These are phyloP conservation scores for Clitoria ternatea DNA, from an alignment of 306 rosid species.

Conservation along the genomic window DNA sequence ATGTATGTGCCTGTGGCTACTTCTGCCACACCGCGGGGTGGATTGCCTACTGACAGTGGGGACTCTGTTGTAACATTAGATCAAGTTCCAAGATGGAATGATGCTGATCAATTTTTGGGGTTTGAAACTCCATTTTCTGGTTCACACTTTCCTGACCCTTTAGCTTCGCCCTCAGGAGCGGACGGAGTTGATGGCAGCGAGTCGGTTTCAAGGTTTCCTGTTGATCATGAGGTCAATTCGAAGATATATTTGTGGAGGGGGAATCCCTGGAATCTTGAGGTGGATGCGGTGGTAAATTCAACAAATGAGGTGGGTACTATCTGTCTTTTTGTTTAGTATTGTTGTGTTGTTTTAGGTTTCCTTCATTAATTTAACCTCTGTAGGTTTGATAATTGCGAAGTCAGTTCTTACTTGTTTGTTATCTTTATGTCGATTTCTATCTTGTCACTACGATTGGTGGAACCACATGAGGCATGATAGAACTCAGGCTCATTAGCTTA, in stretches of 20 bases:
- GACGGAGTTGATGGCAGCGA: slow-evolving; percentile 39
- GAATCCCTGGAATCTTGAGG: slow-evolving; percentile 96
- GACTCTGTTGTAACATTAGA: slow-evolving; percentile 75
- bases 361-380: neutral
- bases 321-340: neutral
- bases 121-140: slow-evolving; percentile 47
- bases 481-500: neutral
- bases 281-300: slow-evolving; percentile 94
- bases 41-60: slow-evolving; percentile 58
- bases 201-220: slow-evolving; percentile 70
- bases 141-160: slow-evolving; percentile 74
- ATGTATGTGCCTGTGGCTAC: slow-evolving; percentile 75
- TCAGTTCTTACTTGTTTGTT: neutral
- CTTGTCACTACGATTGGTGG: neutral
- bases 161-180: slow-evolving; percentile 45
- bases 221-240: slow-evolving; percentile 75
- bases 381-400: neutral
- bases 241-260: slow-evolving; percentile 96
- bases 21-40: slow-evolving; percentile 59
- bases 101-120: slow-evolving; percentile 68
- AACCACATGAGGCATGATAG: neutral
- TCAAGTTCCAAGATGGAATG: slow-evolving; percentile 93
- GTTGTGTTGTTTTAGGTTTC: neutral
- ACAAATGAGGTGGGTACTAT: slow-evolving; percentile 76
- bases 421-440: neutral